Evolutionary conservation across 2,329 filamentous ascomycete genomes (phyloP), one percentile per base, ranked within the genome.

Genomic region (Penicillium sp.): DNA sequence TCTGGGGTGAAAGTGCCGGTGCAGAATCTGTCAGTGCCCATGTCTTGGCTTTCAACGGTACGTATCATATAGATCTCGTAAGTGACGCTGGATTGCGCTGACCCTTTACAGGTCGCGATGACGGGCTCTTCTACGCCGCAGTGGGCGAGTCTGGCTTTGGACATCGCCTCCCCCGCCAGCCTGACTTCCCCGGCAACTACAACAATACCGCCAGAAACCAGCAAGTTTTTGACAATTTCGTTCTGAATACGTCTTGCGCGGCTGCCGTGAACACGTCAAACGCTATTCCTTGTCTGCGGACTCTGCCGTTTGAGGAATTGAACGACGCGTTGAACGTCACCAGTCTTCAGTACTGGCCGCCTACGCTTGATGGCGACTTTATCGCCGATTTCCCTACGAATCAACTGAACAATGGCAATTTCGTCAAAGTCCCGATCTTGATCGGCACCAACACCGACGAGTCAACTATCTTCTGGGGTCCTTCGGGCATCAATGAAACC

Each of bases 371-470:
- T 8, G 47, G 47, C 9, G 47, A 49, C 7, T 49, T 49, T n/a
- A 9, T 49, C 3, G 21, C 14, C 8, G 28, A 26, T 8, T 18
- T 16, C 18, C 16, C 16, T 20, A 30, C 47, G 7, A 20, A 20
- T 16, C 47, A 49, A 23, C 16, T 49, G 3, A n/a, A 49, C 21
- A 16, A 26, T 9, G 47, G 47, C 24, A 30, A 49, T 1, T 35
- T 88, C 61, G 81, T 87, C 56, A 78, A 83, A 52, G 83, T 89
- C 0, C 84, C 85, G 1, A 79, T 88, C 42, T 75, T 90, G 6
- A 73, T 80, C 30, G 86, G 87, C 5, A 80, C 79, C 38, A 89
- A 88, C 67, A 81, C 80, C 1, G 86, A 89, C 62, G 87, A 90
- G 66, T 87, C 84, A 2, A 80, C 80, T 0, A 73, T 74, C 1